phyloP scores from a whole-genome alignment of 2,329 filamentous ascomycete species.

The Fulvia fulva region DNA sequence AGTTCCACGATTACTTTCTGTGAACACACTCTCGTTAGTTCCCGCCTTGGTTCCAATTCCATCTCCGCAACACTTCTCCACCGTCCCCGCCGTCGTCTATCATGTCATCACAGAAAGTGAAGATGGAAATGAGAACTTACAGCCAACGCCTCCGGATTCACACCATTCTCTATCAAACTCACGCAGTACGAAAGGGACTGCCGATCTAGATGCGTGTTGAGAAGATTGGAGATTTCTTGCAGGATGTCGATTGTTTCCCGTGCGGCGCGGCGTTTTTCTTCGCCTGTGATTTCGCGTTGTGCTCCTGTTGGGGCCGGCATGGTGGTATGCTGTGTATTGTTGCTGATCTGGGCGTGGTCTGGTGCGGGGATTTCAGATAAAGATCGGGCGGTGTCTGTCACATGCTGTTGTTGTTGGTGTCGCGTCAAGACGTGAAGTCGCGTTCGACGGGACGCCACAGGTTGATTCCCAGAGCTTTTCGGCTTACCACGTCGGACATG shows the following conservation, averaged over 20 bases:
- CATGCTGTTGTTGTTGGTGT: neutral
- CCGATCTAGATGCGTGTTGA: conserved; percentile 90
- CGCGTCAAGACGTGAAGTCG: neutral
- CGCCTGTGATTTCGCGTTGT: neutral
- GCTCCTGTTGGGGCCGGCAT: neutral
- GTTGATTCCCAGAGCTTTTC: neutral
- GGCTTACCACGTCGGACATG: too few relatives aligned
- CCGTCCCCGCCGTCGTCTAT: neutral
- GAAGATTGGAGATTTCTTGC: conserved; percentile 74
- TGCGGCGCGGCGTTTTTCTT: conserved; percentile 68
- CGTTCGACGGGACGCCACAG: too few relatives aligned
- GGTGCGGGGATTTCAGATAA: too few relatives aligned
- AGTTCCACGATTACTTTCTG: conserved; percentile 48
- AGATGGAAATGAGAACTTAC: conserved; percentile 53
- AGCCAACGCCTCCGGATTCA: conserved; percentile 90
- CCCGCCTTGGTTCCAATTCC: too few relatives aligned
- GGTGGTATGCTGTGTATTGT: neutral
- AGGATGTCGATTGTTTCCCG: conserved; percentile 72
- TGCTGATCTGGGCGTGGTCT: too few relatives aligned
- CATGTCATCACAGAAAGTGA: neutral
- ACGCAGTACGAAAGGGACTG: conserved; percentile 91
- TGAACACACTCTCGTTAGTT: neutral
- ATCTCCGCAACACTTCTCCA: neutral
- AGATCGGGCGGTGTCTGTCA: too few relatives aligned
- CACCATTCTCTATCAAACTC: conserved; percentile 93